A percentile compares a stretch with the other conserved stretches of the same genome.
These are phyloP conservation scores for Coemansia sp. DNA, from an alignment of 192 early-diverging fungal genomes.

Conservation along the genomic window DNA sequence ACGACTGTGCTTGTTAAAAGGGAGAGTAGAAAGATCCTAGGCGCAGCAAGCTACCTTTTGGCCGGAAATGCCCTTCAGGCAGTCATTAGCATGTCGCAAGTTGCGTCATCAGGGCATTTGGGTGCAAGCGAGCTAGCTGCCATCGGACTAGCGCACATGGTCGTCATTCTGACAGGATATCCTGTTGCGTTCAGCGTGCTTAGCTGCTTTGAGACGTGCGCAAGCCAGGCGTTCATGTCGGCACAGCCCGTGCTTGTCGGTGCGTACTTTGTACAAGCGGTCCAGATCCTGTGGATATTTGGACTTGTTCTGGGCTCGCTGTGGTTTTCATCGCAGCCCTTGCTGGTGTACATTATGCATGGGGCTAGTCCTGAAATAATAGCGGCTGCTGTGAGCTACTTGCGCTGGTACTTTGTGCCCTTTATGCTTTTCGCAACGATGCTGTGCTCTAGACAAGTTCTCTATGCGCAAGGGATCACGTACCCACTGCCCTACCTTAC, in stretches of 20 bases:
- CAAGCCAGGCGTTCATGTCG: slow-evolving; percentile 67
- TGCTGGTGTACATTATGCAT: slow-evolving; percentile 22
- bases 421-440: slow-evolving; percentile 40
- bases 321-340: slow-evolving; percentile 29
- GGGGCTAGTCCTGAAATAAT: slow-evolving; percentile 13
- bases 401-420: slow-evolving; percentile 53
- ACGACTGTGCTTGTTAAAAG: slow-evolving; percentile 13
- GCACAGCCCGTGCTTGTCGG: slow-evolving; percentile 45
- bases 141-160: slow-evolving; percentile 71
- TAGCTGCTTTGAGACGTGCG: slow-evolving; percentile 77
- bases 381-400: slow-evolving; percentile 23
- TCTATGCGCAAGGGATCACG: slow-evolving; percentile 51
- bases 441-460: slow-evolving; percentile 33
- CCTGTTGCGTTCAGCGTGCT: slow-evolving; percentile 67
- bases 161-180: slow-evolving; percentile 71
- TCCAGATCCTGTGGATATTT: slow-evolving; percentile 40
- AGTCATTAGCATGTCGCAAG: slow-evolving; percentile 64
- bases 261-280: slow-evolving; percentile 41
- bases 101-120: slow-evolving; percentile 67
- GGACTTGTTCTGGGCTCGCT: slow-evolving; percentile 42
- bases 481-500: slow-evolving; percentile 46
- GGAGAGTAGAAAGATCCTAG: slow-evolving; percentile 21
- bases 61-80: slow-evolving; percentile 64
- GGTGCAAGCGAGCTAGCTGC: slow-evolving; percentile 66
- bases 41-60: slow-evolving; percentile 55